Evolutionary conservation across 805 yeast genomes (phyloP), one percentile per base, ranked within the genome.

Genomic region (Metschnikowia koreensis): DNA sequence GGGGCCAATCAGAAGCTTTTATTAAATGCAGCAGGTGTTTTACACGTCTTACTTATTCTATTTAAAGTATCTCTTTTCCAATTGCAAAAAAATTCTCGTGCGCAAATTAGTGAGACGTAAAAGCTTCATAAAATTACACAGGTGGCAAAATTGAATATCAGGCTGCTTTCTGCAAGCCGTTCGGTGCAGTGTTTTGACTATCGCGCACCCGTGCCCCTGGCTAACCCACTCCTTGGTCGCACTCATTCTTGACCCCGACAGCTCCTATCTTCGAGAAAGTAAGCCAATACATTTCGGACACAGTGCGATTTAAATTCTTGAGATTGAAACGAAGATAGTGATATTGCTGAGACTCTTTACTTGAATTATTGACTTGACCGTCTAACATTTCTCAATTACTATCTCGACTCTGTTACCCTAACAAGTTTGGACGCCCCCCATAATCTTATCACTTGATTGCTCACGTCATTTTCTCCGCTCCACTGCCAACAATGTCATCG

Each of bases 141-240:
- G 22, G 22, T 22, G 22, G 22, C 22, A 2, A 22, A 22, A 22
- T 22, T 22, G 22, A 22, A 22, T 22, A 4, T 22, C 22, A 22
- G 4, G 22, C 22, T 22, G 22, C 22, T 22, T 22, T 22, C 22
- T 2, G 4, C 22, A 22, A 22, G 22, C 22, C 22, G 22, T 22
- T 22, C 22, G 22, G 4, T 22, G 22, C n/a, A 28, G 48, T 12
- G 29, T 7, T 38, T 45, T 17, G 29, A 9, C 48, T 46, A 39
- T 29, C 44, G 49, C 52, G 29, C 44, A 47, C 44, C 52, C 52
- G 55, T 48, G 46, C 55, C 41, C 41, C 48, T 17, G 27, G 26
- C 17, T 22, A 12, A 36, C 38, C 22, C 41, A 31, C 31, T 36
- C 50, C 46, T 44, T 42, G 36, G 41, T 45, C 48, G 47, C 54